Evolutionary conservation across 2,329 filamentous ascomycete species (phyloP).

Genomic region (Amauroascus niger): DNA sequence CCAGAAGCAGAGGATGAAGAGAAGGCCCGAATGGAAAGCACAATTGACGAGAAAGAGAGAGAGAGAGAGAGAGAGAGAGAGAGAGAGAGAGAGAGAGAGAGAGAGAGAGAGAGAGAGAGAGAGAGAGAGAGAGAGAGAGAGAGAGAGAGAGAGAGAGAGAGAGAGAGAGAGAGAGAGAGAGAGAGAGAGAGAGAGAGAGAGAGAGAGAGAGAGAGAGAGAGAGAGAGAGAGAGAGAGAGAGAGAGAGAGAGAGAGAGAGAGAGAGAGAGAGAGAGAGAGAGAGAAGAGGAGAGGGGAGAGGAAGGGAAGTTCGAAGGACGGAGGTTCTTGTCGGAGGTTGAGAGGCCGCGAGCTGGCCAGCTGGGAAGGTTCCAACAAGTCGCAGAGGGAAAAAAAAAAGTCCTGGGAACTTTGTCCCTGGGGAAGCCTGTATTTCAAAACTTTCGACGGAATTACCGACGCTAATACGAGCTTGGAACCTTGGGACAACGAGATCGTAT

Average conservation of each 20-base stretch:
- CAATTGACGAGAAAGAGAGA: constrained; percentile 2
- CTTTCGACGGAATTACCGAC: background rate
- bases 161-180: no score
- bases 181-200: no score
- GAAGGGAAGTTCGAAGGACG: constrained; percentile 10
- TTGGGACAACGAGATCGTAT: background rate
- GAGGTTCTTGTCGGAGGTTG: constrained; percentile 3
- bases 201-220: no score
- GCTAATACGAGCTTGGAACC: background rate
- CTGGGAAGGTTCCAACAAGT: background rate
- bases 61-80: constrained; percentile 10
- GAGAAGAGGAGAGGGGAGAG: background rate
- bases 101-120: no score
- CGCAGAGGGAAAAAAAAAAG: background rate
- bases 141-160: no score
- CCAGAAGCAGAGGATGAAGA: constrained; percentile 9
- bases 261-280: no score
- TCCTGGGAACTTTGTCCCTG: background rate
- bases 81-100: no score
- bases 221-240: no score
- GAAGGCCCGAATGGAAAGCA: background rate
- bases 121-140: no score
- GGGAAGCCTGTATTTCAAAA: background rate
- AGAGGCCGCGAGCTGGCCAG: background rate
- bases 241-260: no score